These are phyloP conservation scores for Scutellaria galericulata DNA, from an alignment of 257 asterid genomes.

Conservation along the genomic window DNA sequence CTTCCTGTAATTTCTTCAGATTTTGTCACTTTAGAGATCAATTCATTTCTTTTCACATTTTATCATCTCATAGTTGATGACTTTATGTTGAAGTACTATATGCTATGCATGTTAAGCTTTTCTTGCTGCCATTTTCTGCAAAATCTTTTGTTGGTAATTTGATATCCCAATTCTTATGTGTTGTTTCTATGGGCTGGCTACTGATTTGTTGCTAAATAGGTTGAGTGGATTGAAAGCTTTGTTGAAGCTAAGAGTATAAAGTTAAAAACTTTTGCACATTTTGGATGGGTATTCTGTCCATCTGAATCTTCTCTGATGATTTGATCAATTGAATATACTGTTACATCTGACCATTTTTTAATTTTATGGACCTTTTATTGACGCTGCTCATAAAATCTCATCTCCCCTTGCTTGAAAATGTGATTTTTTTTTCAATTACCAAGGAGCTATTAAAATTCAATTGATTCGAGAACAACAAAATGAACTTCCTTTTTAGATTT, in stretches of 20 bases:
- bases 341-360: background rate
- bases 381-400: conserved; percentile 5
- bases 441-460: conserved; percentile 3
- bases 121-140: conserved; percentile 3
- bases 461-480: background rate
- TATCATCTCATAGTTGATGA: conserved; percentile 19
- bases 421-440: background rate
- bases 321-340: conserved; percentile 12
- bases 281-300: conserved; percentile 21
- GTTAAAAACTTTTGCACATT: background rate
- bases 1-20: conserved; percentile 29
- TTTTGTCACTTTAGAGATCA: conserved; percentile 10
- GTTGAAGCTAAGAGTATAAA: conserved; percentile 3
- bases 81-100: conserved; percentile 1
- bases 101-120: conserved; percentile 1
- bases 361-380: no score
- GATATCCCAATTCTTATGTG: conserved; percentile 12
- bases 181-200: background rate
- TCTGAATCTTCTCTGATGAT: conserved; percentile 8
- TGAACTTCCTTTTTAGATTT: conserved; percentile 1
- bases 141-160: conserved; percentile 13
- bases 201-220: background rate
- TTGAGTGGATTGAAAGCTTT: conserved; percentile 1
- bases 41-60: conserved; percentile 6
- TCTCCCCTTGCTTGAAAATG: background rate